Base-by-base conservation (phyloP, 768 basidiomycete species). In the Leucosporidium creatinivorum region DNA sequence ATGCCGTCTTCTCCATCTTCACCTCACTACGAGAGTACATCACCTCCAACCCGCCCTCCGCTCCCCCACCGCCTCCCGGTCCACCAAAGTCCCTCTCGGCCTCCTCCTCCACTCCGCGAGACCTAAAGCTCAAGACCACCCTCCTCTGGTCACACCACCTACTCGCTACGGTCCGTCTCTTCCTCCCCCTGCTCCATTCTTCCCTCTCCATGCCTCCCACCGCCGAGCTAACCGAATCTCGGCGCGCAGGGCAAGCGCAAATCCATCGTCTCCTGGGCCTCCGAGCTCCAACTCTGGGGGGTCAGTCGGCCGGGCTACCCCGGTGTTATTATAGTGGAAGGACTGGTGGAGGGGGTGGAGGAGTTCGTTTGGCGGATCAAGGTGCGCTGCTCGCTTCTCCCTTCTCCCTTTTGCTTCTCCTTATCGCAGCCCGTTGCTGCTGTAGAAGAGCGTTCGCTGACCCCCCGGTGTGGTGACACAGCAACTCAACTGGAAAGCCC, bases 401-500 rank as follows among this genome's bases (percentile, higher is more conserved):
- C 6, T 26, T 28, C 28, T 8, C 55, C 19, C 15, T n/a, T n/a
- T n/a, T n/a, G n/a, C n/a, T n/a, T n/a, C n/a, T n/a, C n/a, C n/a
- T n/a, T n/a, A n/a, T n/a, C n/a, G n/a, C n/a, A n/a, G n/a, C n/a
- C n/a, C n/a, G n/a, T n/a, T n/a, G n/a, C n/a, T n/a, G n/a, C n/a
- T n/a, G n/a, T n/a, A n/a, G n/a, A n/a, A n/a, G n/a, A n/a, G n/a
- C n/a, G n/a, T n/a, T n/a, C n/a, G n/a, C n/a, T n/a, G n/a, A n/a
- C n/a, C n/a, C n/a, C n/a, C n/a, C 33, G 33, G 10, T 33, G 19
- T 12, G 17, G 3, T 21, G 12, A 19, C 21, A 18, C 28, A 57
- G 72, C 61, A 61, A 54, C 52, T 67, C 21, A 69, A 74, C 26
- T 74, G 73, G 73, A 72, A 74, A 52, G 73, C 73, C 6, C 62